Evolutionary conservation across 306 rosid genomes (phyloP).

Genomic region (Pyrus pyrifolia): DNA sequence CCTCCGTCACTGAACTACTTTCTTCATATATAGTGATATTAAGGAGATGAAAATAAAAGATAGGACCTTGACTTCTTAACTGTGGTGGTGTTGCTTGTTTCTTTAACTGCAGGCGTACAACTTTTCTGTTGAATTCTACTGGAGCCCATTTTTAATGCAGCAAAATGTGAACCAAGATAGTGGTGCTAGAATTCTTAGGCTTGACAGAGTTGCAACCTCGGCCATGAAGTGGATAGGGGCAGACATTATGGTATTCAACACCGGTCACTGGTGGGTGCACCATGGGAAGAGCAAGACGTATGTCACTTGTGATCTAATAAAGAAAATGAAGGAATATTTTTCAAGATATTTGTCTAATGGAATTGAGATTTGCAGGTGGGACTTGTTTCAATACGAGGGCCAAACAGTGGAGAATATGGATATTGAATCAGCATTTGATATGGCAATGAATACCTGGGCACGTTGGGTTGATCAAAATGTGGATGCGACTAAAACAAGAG

Average conservation of each 20-base stretch:
- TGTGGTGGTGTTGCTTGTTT: not conserved
- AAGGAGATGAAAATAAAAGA: too few relatives aligned
- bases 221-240: slow-evolving; percentile 30
- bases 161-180: slow-evolving; percentile 9
- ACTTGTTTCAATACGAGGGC: slow-evolving; percentile 14
- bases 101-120: slow-evolving; percentile 23
- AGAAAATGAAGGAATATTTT: not conserved
- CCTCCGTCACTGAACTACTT: not conserved
- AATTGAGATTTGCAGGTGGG: slow-evolving; percentile 21
- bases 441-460: slow-evolving; percentile 39
- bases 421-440: slow-evolving; percentile 18
- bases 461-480: slow-evolving; percentile 31
- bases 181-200: slow-evolving; percentile 23
- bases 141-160: slow-evolving; percentile 48
- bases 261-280: slow-evolving; percentile 46
- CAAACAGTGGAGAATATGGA: slow-evolving; percentile 22
- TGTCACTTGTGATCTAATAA: not conserved
- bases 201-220: slow-evolving; percentile 20
- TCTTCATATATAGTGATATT: too few relatives aligned
- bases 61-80: not conserved
- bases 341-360: not conserved
- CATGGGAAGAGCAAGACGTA: slow-evolving; percentile 28
- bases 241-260: slow-evolving; percentile 41
- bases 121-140: slow-evolving; percentile 37
- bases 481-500: slow-evolving; percentile 20